Evolutionary conservation across 257 asterid genomes (phyloP).

Genomic region (Solanum chaucha): DNA sequence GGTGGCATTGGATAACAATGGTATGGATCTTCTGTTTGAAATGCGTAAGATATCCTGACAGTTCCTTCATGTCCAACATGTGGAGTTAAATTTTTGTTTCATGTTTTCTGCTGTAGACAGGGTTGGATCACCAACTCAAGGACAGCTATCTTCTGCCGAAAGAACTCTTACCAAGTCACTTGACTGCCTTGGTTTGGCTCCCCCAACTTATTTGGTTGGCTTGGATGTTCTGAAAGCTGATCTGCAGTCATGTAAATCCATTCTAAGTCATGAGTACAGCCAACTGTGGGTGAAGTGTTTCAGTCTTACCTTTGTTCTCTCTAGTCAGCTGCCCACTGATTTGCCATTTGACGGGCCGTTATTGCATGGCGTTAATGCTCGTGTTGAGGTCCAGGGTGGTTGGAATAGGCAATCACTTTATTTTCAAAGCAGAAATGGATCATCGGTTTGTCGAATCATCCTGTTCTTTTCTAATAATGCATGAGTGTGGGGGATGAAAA

Average conservation of each 20-base stretch:
- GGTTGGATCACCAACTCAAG: conserved; percentile 7
- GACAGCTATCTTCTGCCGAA: background rate
- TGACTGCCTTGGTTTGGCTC: conserved; percentile 11
- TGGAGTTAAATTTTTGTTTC: background rate
- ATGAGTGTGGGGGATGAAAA: background rate
- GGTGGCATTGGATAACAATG: conserved; percentile 1
- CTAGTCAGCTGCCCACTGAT: conserved; percentile 24
- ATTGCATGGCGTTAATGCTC: conserved; percentile 33
- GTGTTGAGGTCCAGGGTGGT: conserved; percentile 27
- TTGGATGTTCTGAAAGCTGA: conserved; percentile 27
- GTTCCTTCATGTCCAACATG: background rate
- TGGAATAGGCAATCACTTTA: conserved; percentile 27
- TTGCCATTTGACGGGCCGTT: conserved; percentile 21
- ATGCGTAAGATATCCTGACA: background rate
- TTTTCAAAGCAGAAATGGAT: conserved; percentile 27
- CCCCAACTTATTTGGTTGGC: conserved; percentile 33
- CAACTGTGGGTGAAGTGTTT: conserved; percentile 29
- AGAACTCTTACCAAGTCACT: conserved; percentile 11
- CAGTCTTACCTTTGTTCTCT: conserved; percentile 32
- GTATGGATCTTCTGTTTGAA: conserved; percentile 5
- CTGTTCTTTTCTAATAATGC: background rate
- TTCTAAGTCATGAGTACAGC: conserved; percentile 15
- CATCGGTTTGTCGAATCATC: conserved; percentile 23
- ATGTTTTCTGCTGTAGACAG: conserved; percentile 12
- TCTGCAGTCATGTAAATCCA: conserved; percentile 10